Evolutionary conservation across 164 flowering plant species (phyloP), one percentile per base, ranked within the genome.

Genomic region (Magnolia changhungtana): DNA sequence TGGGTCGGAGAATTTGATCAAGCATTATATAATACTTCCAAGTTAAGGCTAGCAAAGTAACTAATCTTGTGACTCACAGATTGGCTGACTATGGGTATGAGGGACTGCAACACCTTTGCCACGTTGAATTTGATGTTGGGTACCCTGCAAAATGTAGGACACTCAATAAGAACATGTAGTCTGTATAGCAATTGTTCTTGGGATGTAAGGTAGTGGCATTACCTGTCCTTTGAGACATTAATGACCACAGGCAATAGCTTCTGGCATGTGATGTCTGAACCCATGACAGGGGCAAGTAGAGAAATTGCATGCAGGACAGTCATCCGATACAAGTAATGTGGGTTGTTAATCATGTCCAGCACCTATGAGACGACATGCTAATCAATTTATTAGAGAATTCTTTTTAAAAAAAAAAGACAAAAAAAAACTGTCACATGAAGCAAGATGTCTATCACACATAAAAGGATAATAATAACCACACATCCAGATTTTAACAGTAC

Each of bases 251-350:
- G 97, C 29, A 95, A 84, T 63, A 95, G 86, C 80, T 90, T 87
- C n/a, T 97, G 89, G 75, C 93, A 93, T 18, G 97, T 95, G 71
- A 95, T 93, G 70, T 95, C 98, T 7, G 98, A 72, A 21, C 98
- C 98, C 94, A 93, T 84, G 10, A 95, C 98, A 49, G 98, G 98
- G 68, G 98, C 97, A 69, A 95, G 93, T 11, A 95, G 85, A 78
- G 95, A 90, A 76, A 95, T 84, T 75, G 94, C 94, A 74, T 84
- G 94, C 3, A 95, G 84, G 75, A 95, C 84, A 63, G 98, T 95
- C 97, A 95, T 95, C 70, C 98, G 90, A 63, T 92, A 91, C 74
- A 95, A 76, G 81, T 95, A 95, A 74, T 91, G 98, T 16, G 97
- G 87, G 75, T 88, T 88, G 79, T 82, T 92, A 71, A 88, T 87